phyloP scores from a whole-genome alignment of 2,329 filamentous ascomycete species.

The Alternaria rosae region DNA sequence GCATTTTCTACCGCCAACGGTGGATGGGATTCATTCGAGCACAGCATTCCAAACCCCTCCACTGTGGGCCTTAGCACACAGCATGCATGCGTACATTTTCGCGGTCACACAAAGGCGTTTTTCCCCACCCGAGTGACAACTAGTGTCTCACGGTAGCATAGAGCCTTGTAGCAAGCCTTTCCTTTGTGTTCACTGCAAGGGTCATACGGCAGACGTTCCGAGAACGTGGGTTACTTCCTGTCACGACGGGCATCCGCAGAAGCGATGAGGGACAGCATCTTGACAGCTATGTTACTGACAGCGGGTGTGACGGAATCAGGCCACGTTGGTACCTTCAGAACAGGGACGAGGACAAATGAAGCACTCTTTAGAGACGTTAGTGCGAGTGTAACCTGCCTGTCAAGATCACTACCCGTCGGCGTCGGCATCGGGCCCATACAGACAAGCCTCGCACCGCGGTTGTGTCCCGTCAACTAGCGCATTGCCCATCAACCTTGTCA shows the following conservation, averaged over 20 bases:
- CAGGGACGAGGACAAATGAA: conserved; percentile 17
- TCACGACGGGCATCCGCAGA: conserved; percentile 35
- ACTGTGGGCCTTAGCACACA: conserved; percentile 28
- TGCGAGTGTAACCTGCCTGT: conserved; percentile 40
- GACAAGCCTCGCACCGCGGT: conserved; percentile 24
- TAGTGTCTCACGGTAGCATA: conserved; percentile 36
- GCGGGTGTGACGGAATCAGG: conserved; percentile 39
- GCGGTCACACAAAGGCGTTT: conserved; percentile 32
- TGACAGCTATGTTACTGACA: conserved; percentile 46
- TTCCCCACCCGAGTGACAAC: conserved; percentile 39
- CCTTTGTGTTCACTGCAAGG: conserved; percentile 22
- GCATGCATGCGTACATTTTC: conserved; percentile 41
- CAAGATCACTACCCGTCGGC: conserved; percentile 36
- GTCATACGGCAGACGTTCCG: conserved; percentile 24
- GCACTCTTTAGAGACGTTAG: conserved; percentile 16
- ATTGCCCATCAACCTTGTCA: conserved; percentile 24
- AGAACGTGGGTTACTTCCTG: conserved; percentile 42
- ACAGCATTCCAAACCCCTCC: conserved; percentile 23
- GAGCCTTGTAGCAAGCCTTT: conserved; percentile 29
- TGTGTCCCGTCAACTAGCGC: conserved; percentile 35
- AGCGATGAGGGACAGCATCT: conserved; percentile 36
- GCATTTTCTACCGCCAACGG: conserved; percentile 5
- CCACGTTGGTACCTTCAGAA: conserved; percentile 33
- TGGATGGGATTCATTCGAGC: conserved; percentile 5
- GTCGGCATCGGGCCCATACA: conserved; percentile 20